Evolutionary conservation across 1,139 yeast genomes (phyloP), one percentile per base, ranked within the genome.

Genomic region (Saccharomyces hybrid): DNA sequence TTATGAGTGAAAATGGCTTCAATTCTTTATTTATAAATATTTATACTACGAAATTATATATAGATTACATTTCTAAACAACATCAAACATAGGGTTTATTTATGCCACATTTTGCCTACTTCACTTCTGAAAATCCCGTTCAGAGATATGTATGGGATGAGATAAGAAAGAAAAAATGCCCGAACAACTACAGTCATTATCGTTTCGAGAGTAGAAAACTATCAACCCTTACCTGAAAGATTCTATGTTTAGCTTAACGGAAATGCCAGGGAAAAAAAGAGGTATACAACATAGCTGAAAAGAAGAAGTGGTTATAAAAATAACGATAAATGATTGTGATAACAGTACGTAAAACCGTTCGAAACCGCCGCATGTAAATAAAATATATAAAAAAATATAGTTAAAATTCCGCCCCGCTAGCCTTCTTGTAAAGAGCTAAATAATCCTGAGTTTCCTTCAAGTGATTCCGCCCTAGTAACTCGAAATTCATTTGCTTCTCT

Each of bases 361-460:
- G 8, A 32, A 32, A 32, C 38, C 38, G 38, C 38, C 38, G 31
- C 23, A 19, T 19, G 23, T 28, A 28, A 13, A 32, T n/a, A 25
- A 26, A 3, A 19, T 19, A 19, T 19, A 19, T 44, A 47, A 26
- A 27, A 14, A 28, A 46, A 41, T 41, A 19, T 29, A 13, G 1
- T 50, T 46, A 57, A 38, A 57, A 25, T 26, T 56, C 53, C 16
- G 57, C 42, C 3, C 62, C 65, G 53, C 56, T 63, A 23, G 61
- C 57, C 48, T 53, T 64, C 47, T 67, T 66, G 60, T 67, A 68
- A 51, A 68, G 62, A 48, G 64, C 63, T 53, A 66, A 46, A 55
- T 65, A 68, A 46, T 66, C 66, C 53, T 65, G 62, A 8, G 65
- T 62, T 50, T 67, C 70, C 46, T 63, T 58, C 42, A 61, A 50